Base-by-base conservation (phyloP, 2,329 filamentous ascomycete species). In the Aureobasidium vineae region DNA sequence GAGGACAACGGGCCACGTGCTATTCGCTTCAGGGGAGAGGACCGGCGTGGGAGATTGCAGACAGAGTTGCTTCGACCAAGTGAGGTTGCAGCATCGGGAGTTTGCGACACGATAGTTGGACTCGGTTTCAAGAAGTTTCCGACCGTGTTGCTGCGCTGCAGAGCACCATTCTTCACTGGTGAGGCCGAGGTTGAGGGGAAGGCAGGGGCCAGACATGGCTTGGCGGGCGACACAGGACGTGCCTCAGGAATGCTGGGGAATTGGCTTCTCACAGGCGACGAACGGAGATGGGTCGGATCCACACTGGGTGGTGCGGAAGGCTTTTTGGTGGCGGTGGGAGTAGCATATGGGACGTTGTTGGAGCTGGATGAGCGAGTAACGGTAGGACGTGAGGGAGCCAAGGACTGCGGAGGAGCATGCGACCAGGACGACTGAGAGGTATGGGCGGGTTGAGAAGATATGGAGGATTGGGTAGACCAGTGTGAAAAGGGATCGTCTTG, bases 131-230 rank as follows among this genome's bases (percentile, higher is more conserved):
- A 31, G 2, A 61, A 49, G 10, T 66, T 69, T 5, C 78, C 79
- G 63, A 78, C 78, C 36, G 81, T 83, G 64, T 81, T 82, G 71
- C 79, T 82, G 63, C 81, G 73, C 64, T 78, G 79, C 16, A 83
- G 70, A 7, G 69, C 71, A 57, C 26, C 3, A n/a, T 19, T 26
- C 38, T 45, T 54, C 2, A 23, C 8, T 15, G 61, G 49, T 3
- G 47, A 53, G 36, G 26, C 49, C 10, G 49, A 64, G 36, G 41
- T 43, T 7, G 61, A 53, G 36, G 49, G 23, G 10, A 64, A 64
- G 23, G 49, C 53, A 66, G 36, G 65, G 40, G 36, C 57, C 13
- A 54, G 47, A 16, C 19, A 56, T 31, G 65, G 49, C 13, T 43
- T 63, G 23, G 13, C 45, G 15, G 43, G 26, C 31, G 59, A 41